These are phyloP conservation scores for Fusarium sp. DNA, from an alignment of 2,329 filamentous ascomycete genomes.

Conservation along the genomic window DNA sequence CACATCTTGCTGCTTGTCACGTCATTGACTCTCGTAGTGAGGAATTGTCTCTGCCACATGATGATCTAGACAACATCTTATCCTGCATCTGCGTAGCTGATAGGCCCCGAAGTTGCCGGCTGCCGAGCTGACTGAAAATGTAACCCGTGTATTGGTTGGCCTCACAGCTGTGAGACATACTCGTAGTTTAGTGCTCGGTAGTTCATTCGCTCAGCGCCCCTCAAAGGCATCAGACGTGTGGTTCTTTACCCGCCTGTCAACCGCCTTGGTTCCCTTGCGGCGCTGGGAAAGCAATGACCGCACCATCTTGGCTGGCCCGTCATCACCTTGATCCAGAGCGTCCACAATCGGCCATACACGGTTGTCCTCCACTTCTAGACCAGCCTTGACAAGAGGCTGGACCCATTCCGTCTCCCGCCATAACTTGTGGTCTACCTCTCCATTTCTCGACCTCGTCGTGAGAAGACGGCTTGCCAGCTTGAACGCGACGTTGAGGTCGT, in stretches of 20 bases:
- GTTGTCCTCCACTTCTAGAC: constrained; percentile 45
- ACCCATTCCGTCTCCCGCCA: constrained; percentile 43
- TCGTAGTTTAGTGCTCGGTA: not conserved
- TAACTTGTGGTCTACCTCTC: not conserved
- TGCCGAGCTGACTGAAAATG: constrained; percentile 12
- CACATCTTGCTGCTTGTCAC: not conserved
- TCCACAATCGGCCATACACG: constrained; percentile 51
- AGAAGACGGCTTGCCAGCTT: constrained; percentile 43
- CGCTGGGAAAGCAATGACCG: constrained; percentile 41
- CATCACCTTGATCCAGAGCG: constrained; percentile 35
- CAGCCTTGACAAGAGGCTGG: constrained; percentile 42
- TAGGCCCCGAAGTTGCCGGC: not conserved
- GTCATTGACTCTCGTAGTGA: constrained; percentile 21
- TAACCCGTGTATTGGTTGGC: not conserved
- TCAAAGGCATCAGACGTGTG: not conserved
- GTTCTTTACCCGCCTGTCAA: not conserved
- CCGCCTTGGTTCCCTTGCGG: constrained; percentile 5
- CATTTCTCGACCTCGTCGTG: constrained; percentile 1
- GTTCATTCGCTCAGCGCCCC: not conserved
- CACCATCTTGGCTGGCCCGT: constrained; percentile 35
- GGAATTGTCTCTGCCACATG: not conserved
- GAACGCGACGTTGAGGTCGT: constrained; percentile 50
- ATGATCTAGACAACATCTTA: not conserved
- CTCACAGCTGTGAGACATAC: not conserved
- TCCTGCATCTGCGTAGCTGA: constrained; percentile 4